Evolutionary conservation across 2,329 filamentous ascomycete species (phyloP), one percentile per base, ranked within the genome.

Genomic region (Hymenoscyphus albidus): DNA sequence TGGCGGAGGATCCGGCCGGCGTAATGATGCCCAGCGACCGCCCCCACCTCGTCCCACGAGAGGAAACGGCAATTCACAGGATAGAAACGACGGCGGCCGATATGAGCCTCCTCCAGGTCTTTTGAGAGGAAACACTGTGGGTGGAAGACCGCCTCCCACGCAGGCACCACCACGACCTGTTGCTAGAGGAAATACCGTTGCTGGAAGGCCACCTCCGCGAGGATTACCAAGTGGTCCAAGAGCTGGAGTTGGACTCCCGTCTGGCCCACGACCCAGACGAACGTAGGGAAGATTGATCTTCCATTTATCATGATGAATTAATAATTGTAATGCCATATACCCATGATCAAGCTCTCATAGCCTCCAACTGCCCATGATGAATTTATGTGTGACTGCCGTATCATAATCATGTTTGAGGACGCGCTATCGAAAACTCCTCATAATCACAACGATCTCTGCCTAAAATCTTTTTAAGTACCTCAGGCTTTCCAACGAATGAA

Each of bases 151-250:
- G 31, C 55, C 55, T 10, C n/a, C 7, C 14, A 38, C 27, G 27
- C 16, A 57, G 12, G 14, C 31, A 5, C 55, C 31, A 16, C 18
- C 31, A 5, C 55, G 10, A 2, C 18, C 13, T 32, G 2, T 35
- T 22, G 38, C 57, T 12, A 59, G 57, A 35, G 57, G 57, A 14
- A 27, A 40, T 18, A 59, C 57, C n/a, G 35, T 42, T 40, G 57
- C 12, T 59, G 57, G 31, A 40, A 16, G 57, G 39, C 57, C 35
- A 42, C 18, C 18, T 38, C 57, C 57, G 32, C 5, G 57, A 16
- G 57, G 57, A 12, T 27, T 59, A 22, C 57, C 57, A 14, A 59
- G 57, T 59, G 57, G 57, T 7, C 57, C 57, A 16, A 38, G 35
- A 14, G 35, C 57, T 18, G 44, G 44, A 14, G 57, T n/a, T 4